A percentile compares a stretch with the other conserved stretches of the same genome.
Evolutionary conservation across 2,329 filamentous ascomycete genomes (phyloP).

Genomic region (Cytospora mali): DNA sequence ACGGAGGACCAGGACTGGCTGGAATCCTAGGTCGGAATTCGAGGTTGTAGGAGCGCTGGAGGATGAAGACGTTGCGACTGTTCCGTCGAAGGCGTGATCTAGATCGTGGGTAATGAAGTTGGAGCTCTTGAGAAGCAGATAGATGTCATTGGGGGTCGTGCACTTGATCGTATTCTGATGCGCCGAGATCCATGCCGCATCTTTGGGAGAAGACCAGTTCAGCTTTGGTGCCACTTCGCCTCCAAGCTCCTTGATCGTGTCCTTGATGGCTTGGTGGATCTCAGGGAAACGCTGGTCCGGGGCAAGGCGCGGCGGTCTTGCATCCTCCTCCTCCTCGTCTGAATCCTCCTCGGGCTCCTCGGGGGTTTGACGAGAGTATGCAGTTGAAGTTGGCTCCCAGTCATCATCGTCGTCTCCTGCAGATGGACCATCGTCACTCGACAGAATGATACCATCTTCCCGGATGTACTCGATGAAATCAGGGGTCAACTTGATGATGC

Average conservation of each 20-base stretch:
- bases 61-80: conserved; percentile 47
- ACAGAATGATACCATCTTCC: conserved; percentile 89
- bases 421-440: conserved; percentile 59
- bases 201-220: conserved; percentile 97
- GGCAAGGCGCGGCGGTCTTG: conserved; percentile 45
- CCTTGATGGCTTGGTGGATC: conserved; percentile 75
- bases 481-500: conserved; percentile 74
- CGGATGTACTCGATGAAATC: conserved; percentile 85
- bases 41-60: conserved; percentile 30
- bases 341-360: conserved; percentile 49
- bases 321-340: conserved; percentile 56
- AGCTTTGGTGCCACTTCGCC: conserved; percentile 89
- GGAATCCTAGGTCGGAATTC: conserved; percentile 50
- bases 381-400: conserved; percentile 47
- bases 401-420: conserved; percentile 56
- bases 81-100: conserved; percentile 86
- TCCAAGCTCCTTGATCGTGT: conserved; percentile 77
- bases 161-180: conserved; percentile 91
- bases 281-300: conserved; percentile 66
- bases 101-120: conserved; percentile 95
- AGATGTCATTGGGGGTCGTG: conserved; percentile 84
- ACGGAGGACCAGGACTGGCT: conserved; percentile 80
- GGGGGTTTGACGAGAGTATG: conserved; percentile 37
- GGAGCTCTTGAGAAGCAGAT: conserved; percentile 89
- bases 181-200: conserved; percentile 88